Percentiles rank a stretch among this genome's conserved stretches.
These are phyloP conservation scores for Aquanectria penicillioides DNA, from an alignment of 2,329 filamentous ascomycete genomes.

Conservation along the genomic window DNA sequence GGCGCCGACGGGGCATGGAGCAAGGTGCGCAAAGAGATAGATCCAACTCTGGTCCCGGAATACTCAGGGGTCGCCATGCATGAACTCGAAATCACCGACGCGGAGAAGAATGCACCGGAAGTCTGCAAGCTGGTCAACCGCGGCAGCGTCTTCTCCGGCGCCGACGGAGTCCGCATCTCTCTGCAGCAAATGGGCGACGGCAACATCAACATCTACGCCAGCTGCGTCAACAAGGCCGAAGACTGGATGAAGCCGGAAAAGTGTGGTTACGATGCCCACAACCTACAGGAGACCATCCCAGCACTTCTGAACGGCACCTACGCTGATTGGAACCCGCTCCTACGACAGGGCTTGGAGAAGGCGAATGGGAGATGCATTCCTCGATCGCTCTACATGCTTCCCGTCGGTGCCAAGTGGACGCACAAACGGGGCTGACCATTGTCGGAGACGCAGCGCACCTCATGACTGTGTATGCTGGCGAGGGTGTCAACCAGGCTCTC, in stretches of 20 bases:
- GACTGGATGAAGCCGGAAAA: constrained; percentile 50
- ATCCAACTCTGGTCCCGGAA: constrained; percentile 49
- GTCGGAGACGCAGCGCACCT: constrained; percentile 70
- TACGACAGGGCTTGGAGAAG: constrained; percentile 54
- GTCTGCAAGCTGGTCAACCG: constrained; percentile 57
- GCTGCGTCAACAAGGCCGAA: constrained; percentile 50
- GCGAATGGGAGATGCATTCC: constrained; percentile 51
- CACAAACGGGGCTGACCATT: constrained; percentile 60
- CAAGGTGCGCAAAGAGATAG: constrained; percentile 47
- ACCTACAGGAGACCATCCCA: constrained; percentile 51
- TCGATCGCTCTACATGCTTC: constrained; percentile 63
- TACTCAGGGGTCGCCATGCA: constrained; percentile 58
- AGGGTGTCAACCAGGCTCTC: constrained; percentile 68
- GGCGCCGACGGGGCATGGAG: constrained; percentile 52
- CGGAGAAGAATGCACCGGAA: constrained; percentile 53
- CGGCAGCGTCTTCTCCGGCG: constrained; percentile 57
- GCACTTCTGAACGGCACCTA: constrained; percentile 48
- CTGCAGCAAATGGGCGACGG: constrained; percentile 58
- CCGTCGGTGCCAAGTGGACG: constrained; percentile 59
- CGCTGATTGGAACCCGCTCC: constrained; percentile 53
- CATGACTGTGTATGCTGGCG: constrained; percentile 67
- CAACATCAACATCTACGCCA: constrained; percentile 53
- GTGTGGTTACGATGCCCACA: constrained; percentile 55
- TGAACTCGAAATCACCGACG: constrained; percentile 53
- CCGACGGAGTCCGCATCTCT: constrained; percentile 52